Percentiles rank a stretch among this genome's conserved stretches.
Evolutionary conservation across 2,329 filamentous ascomycete species (phyloP).

Genomic region (Sordariomycetes sp.): DNA sequence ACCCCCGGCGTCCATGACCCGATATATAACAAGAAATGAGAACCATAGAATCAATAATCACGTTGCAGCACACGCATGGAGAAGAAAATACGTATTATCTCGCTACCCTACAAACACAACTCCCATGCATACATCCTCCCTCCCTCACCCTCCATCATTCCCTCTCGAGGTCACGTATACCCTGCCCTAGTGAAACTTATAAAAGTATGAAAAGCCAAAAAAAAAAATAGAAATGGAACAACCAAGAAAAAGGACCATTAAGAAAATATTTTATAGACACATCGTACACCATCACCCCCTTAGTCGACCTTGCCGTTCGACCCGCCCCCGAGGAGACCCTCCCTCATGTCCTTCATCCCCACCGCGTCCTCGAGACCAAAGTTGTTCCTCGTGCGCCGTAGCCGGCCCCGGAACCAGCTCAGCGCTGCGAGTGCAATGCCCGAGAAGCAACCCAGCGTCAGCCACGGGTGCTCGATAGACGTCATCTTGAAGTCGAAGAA

Average conservation of each 20-base stretch:
- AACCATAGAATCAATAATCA: neutral
- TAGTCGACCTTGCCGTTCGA: constrained; percentile 37
- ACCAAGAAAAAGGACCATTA: constrained; percentile 3
- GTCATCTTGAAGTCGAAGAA: constrained; percentile 52
- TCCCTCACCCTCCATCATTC: neutral
- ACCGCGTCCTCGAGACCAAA: constrained; percentile 49
- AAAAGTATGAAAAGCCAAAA: neutral
- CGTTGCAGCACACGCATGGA: neutral
- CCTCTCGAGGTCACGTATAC: neutral
- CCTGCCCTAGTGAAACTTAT: neutral
- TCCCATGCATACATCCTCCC: neutral
- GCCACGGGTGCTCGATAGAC: constrained; percentile 44
- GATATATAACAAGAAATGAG: neutral
- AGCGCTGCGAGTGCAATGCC: constrained; percentile 39
- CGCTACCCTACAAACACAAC: neutral
- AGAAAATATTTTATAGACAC: constrained; percentile 4
- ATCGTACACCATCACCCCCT: constrained; percentile 3
- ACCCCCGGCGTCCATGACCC: neutral
- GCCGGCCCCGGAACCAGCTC: constrained; percentile 39
- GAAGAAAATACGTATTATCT: neutral
- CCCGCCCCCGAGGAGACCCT: constrained; percentile 48
- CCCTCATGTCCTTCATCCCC: constrained; percentile 41
- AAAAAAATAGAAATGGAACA: constrained; percentile 5
- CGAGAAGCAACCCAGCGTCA: constrained; percentile 42
- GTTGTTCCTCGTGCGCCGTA: constrained; percentile 39